Conservation (phyloP, 2,329 filamentous ascomycete genomes). For the Penicillium decumbens region DNA sequence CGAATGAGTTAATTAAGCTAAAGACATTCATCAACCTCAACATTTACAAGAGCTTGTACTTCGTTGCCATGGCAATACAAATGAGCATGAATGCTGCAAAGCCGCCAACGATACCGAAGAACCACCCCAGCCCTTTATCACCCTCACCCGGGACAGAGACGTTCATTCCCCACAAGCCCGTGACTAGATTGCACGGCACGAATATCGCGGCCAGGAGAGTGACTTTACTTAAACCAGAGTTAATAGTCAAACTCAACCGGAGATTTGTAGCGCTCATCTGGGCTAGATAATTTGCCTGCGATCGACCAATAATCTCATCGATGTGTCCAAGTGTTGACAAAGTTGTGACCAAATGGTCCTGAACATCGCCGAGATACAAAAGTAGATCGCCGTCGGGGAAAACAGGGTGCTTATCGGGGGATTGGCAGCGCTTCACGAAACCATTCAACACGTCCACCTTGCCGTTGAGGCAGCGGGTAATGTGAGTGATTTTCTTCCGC, state of each 20-base stretch:
- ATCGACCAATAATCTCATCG: constrained; percentile 93
- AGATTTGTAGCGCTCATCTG: constrained; percentile 90
- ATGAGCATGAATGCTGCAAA: constrained; percentile 39
- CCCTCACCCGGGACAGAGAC: constrained; percentile 43
- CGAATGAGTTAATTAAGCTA: no score
- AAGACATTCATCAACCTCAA: no score
- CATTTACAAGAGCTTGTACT: constrained; percentile 24
- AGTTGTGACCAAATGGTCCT: constrained; percentile 98
- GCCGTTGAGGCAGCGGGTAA: constrained; percentile 83
- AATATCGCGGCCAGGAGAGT: constrained; percentile 88
- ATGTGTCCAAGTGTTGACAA: constrained; percentile 89
- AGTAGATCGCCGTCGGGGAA: constrained; percentile 92
- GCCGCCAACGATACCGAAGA: constrained; percentile 45
- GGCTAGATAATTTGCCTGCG: constrained; percentile 90
- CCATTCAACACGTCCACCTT: constrained; percentile 95
- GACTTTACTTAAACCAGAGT: constrained; percentile 85
- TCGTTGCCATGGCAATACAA: constrained; percentile 32
- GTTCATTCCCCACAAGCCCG: constrained; percentile 52
- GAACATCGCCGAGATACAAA: constrained; percentile 91
- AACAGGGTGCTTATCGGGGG: constrained; percentile 73
- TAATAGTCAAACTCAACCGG: constrained; percentile 75
- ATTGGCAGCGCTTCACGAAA: constrained; percentile 93
- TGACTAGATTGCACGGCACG: constrained; percentile 87
- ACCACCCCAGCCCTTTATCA: constrained; percentile 38
- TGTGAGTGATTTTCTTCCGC: constrained; percentile 85